Percentiles rank a stretch among this genome's conserved stretches.
These are phyloP conservation scores for Penicillium verhagenii DNA, from an alignment of 495 filamentous ascomycete species.

Conservation along the genomic window DNA sequence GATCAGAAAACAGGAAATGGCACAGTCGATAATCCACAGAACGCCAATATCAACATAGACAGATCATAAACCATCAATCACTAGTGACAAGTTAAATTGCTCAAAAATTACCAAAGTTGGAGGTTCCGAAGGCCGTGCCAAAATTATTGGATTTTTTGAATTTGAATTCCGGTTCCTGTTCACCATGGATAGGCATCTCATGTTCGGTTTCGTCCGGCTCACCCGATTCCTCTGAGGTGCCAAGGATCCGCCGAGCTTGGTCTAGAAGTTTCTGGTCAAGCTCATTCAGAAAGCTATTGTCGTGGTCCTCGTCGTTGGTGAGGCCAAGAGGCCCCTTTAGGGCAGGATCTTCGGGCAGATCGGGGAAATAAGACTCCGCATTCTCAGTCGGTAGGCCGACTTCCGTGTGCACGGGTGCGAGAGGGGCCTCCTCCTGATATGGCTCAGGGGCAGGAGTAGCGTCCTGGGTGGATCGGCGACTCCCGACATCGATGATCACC, in stretches of 20 bases:
- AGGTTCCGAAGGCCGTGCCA: conserved; percentile 50
- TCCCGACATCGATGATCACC: conserved; percentile 39
- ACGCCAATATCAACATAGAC: conserved; percentile 4
- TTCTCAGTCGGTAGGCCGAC: conserved; percentile 38
- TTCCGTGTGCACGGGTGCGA: conserved; percentile 30
- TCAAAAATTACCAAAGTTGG: conserved; percentile 20
- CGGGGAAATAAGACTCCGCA: conserved; percentile 43
- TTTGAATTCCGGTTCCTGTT: conserved; percentile 57
- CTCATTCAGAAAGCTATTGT: conserved; percentile 40
- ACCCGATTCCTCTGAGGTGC: conserved; percentile 14
- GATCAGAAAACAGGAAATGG: conserved; percentile 1
- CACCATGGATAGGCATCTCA: conserved; percentile 30
- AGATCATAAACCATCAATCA: conserved; percentile 8
- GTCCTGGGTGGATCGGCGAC: conserved; percentile 30
- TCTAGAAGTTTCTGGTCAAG: conserved; percentile 45
- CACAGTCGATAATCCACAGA: conserved; percentile 1
- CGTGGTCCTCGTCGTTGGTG: conserved; percentile 41
- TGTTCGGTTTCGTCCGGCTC: conserved; percentile 28
- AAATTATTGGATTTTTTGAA: conserved; percentile 62
- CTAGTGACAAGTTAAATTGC: conserved; percentile 3
- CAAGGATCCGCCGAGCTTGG: conserved; percentile 35
- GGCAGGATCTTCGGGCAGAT: conserved; percentile 44
- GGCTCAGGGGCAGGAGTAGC: conserved; percentile 22
- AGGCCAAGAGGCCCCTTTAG: conserved; percentile 46
- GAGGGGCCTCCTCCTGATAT: conserved; percentile 26